These are phyloP conservation scores for Mycena polygramma DNA, from an alignment of 768 basidiomycete species.

Conservation along the genomic window DNA sequence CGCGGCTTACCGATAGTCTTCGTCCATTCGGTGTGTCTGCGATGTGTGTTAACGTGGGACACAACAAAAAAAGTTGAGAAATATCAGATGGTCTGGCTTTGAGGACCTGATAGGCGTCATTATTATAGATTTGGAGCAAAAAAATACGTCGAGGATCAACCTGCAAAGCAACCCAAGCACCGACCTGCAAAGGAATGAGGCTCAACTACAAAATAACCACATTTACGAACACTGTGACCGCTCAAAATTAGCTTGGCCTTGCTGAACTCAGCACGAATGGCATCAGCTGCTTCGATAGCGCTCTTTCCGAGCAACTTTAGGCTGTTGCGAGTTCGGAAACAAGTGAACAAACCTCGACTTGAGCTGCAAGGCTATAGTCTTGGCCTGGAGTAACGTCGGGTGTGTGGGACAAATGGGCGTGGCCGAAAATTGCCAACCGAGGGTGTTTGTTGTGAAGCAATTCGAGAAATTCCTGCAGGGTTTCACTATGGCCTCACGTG, in stretches of 20 bases:
- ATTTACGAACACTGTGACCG: slow-evolving; percentile 76
- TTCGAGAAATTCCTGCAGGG: slow-evolving; percentile 62
- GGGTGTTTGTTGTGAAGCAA: slow-evolving; percentile 57
- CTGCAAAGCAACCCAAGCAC: too few relatives aligned
- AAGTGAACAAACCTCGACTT: slow-evolving; percentile 54
- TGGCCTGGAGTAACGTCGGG: slow-evolving; percentile 50
- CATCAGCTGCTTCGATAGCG: slow-evolving; percentile 67
- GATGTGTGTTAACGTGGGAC: slow-evolving; percentile 78
- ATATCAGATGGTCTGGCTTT: slow-evolving; percentile 58
- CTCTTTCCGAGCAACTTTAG: slow-evolving; percentile 40
- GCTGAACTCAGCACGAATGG: slow-evolving; percentile 50
- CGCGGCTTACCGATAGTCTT: slow-evolving; percentile 63
- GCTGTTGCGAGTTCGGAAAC: not conserved
- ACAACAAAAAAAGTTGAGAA: slow-evolving; percentile 68
- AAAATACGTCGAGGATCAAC: slow-evolving; percentile 48
- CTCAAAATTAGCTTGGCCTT: slow-evolving; percentile 59
- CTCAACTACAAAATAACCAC: slow-evolving; percentile 2
- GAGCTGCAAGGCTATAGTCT: slow-evolving; percentile 56
- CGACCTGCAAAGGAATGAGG: slow-evolving; percentile 70
- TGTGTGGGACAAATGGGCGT: slow-evolving; percentile 76
- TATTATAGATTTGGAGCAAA: not conserved
- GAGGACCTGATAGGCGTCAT: slow-evolving; percentile 55
- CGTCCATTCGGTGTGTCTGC: slow-evolving; percentile 74
- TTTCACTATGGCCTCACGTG: too few relatives aligned
- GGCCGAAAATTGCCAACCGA: slow-evolving; percentile 67